phyloP scores from a whole-genome alignment of 495 filamentous ascomycete species.

The Jackrogersella minutella region DNA sequence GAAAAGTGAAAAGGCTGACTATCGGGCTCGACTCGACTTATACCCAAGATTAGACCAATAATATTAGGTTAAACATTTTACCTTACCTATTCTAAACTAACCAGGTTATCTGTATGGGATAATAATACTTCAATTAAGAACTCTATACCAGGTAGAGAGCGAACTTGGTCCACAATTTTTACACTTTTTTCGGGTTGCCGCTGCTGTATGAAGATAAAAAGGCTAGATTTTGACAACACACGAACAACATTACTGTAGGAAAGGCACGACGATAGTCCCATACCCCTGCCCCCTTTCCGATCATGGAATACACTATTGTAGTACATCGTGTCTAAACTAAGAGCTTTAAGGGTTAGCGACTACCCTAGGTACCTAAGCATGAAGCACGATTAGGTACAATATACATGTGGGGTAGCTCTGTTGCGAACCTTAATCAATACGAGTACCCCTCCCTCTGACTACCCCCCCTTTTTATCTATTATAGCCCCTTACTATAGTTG shows the following conservation, averaged over 20 bases:
- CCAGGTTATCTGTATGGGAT: constrained; percentile 16
- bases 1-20: neutral
- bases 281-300: neutral
- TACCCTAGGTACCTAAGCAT: neutral
- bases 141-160: constrained; percentile 10
- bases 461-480: neutral
- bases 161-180: constrained; percentile 21
- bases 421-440: constrained; percentile 21
- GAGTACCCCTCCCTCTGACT: constrained; percentile 7
- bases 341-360: neutral
- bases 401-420: constrained; percentile 13
- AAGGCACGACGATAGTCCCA: neutral
- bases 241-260: constrained; percentile 7
- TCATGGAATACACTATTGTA: too few relatives aligned
- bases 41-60: constrained; percentile 3
- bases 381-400: neutral
- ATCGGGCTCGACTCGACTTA: constrained; percentile 14
- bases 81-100: constrained; percentile 10
- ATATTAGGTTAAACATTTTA: constrained; percentile 4
- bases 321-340: neutral
- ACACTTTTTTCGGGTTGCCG: constrained; percentile 24
- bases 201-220: constrained; percentile 15
- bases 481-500: constrained; percentile 18
- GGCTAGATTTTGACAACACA: constrained; percentile 28
- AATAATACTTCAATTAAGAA: constrained; percentile 31